Conservation (phyloP, 805 yeast species). For the Pichia pseudocactophila region DNA sequence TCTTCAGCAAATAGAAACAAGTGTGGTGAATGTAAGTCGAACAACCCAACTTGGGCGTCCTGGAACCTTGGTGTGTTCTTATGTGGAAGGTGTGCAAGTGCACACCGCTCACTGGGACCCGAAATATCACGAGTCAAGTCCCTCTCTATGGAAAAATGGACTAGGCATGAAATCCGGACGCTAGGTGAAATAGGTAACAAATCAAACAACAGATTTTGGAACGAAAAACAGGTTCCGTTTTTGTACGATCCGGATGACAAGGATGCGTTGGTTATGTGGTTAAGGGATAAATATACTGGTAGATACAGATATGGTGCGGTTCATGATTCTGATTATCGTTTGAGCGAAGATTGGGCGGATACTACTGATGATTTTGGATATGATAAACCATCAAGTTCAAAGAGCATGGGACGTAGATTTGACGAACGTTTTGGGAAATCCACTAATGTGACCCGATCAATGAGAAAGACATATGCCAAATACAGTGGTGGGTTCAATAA, state of each 20-base stretch:
- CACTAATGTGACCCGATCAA: constrained; percentile 10
- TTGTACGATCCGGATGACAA: constrained; percentile 71
- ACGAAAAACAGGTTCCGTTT: constrained; percentile 55
- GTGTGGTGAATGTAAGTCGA: constrained; percentile 71
- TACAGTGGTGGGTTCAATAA: constrained; percentile 1
- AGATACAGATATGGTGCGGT: constrained; percentile 39
- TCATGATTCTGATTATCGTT: constrained; percentile 30
- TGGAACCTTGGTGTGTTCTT: constrained; percentile 56
- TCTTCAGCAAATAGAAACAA: constrained; percentile 49
- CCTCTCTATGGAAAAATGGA: constrained; percentile 66
- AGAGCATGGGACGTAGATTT: constrained; percentile 9
- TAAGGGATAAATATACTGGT: constrained; percentile 65
- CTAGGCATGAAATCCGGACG: constrained; percentile 41
- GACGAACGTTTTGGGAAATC: not conserved
- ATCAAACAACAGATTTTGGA: constrained; percentile 55
- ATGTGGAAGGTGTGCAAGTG: constrained; percentile 80
- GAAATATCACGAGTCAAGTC: constrained; percentile 62
- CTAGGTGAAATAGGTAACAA: constrained; percentile 49
- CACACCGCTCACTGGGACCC: constrained; percentile 58
- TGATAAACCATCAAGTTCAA: constrained; percentile 4
- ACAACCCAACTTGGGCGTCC: constrained; percentile 52
- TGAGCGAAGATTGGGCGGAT: constrained; percentile 14
- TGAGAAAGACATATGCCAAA: constrained; percentile 12
- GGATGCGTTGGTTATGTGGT: constrained; percentile 43
- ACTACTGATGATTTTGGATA: constrained; percentile 12